Base-by-base conservation (phyloP, 2,329 filamentous ascomycete species). In the Epicoccum nigrum region DNA sequence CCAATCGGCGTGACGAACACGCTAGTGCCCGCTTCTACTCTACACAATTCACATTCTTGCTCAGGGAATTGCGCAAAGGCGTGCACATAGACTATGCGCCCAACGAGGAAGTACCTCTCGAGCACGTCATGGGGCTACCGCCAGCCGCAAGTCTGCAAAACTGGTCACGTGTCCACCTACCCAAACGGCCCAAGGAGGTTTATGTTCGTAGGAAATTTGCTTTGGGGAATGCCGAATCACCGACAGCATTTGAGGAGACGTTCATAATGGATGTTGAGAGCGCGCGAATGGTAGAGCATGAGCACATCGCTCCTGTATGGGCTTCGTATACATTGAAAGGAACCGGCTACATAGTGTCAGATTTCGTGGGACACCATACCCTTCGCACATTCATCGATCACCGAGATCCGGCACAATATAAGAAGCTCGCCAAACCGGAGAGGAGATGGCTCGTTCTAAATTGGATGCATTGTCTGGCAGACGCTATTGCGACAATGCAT, bases 391-490 rank as follows among this genome's bases (percentile, higher is more conserved):
- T 90, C 69, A 79, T 91, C 52, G 79, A 84, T 13, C 83, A 83
- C 43, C 70, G 78, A 4, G 83, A 82, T 4, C 85, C 87, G 2
- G 75, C 80, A 17, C 81, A 82, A 17, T 81, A 87, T 68, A 86
- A 87, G 62, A 82, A 80, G 44, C 69, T 90, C 9, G 63, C 82
- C 3, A 88, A 89, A 65, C 76, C 78, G 42, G 79, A 83, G 32
- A 79, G 86, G 20, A 79, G 85, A 27, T 75, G 78, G 37, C 74
- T 87, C 13, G 69, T 90, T 4, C 77, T 90, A 66, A 86, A 89
- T 68, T 92, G 88, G 88, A 83, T 91, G 63, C 84, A 88, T 63
- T 92, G 88, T 67, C 78, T 92, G 4, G 79, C 82, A 32, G 86
- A 90, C 67, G 85, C 87, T 1, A 66, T 91, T 13, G 83, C 85